Conservation (phyloP, 257 asterid species). For the Plectranthus barbatus region DNA sequence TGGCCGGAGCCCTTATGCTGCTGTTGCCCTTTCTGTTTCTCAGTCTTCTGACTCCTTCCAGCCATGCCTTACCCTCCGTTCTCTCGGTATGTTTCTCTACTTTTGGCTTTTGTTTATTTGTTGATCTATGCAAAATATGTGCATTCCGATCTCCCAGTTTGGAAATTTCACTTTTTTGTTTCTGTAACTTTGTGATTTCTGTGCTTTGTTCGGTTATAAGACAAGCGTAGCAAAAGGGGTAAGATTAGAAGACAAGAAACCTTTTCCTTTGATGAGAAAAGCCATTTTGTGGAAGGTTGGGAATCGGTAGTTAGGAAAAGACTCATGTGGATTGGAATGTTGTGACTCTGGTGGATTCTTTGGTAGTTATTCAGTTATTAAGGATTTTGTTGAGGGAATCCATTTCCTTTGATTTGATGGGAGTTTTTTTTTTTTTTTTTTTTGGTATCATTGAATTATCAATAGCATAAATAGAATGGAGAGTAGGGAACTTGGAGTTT, state of each 20-base stretch:
- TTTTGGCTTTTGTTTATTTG: neutral
- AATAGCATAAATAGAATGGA: neutral
- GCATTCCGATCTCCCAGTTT: neutral
- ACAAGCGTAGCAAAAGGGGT: neutral
- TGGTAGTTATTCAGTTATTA: slow-evolving; percentile 5
- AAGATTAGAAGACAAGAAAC: neutral
- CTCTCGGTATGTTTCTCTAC: slow-evolving; percentile 33
- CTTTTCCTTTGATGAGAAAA: neutral
- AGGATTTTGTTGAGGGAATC: neutral
- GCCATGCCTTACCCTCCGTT: slow-evolving; percentile 58
- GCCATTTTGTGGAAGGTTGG: neutral
- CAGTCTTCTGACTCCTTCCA: slow-evolving; percentile 34
- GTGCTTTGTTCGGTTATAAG: neutral
- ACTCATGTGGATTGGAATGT: neutral
- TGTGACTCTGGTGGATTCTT: neutral
- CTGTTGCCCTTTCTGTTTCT: slow-evolving; percentile 45
- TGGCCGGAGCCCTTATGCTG: slow-evolving; percentile 52
- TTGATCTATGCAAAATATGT: neutral
- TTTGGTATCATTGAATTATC: neutral
- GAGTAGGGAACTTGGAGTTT: slow-evolving; percentile 4
- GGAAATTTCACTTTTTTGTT: neutral
- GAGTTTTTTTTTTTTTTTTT: neutral
- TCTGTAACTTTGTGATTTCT: neutral
- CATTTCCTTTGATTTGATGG: slow-evolving; percentile 2
- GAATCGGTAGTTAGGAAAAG: neutral